A percentile compares a stretch with the other conserved stretches of the same genome.
Evolutionary conservation across 257 asterid species (phyloP).

Genomic region (Phtheirospermum japonicum): DNA sequence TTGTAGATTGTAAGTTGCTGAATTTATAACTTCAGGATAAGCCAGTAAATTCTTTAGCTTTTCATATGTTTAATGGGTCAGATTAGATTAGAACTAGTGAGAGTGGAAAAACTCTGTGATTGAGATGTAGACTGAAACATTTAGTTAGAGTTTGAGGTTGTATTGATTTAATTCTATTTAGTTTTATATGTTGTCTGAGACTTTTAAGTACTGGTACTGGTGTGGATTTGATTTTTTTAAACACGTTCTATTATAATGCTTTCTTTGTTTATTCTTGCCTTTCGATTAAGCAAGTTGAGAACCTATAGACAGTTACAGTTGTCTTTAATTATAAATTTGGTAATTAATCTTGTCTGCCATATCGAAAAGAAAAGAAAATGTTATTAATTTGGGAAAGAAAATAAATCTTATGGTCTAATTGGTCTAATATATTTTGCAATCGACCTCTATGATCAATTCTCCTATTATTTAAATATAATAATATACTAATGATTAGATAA

Average conservation of each 20-base stretch:
- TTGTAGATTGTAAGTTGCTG: constrained; percentile 12
- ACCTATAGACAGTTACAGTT: not conserved
- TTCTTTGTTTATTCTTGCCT: too few species aligned
- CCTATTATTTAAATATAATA: too few species aligned
- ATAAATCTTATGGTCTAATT: too few species aligned
- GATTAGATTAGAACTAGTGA: not conserved
- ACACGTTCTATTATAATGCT: too few species aligned
- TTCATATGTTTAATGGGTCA: not conserved
- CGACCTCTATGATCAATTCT: too few species aligned
- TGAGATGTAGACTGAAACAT: constrained; percentile 13
- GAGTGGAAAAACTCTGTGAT: constrained; percentile 12
- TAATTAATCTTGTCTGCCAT: not conserved
- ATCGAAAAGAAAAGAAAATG: too few species aligned
- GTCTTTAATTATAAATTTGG: constrained; percentile 10
- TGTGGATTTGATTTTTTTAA: constrained; percentile 8
- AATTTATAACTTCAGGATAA: not conserved
- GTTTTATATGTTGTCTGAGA: not conserved
- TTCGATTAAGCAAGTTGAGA: not conserved
- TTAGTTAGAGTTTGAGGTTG: too few species aligned
- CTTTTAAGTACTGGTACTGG: not conserved
- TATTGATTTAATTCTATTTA: not conserved
- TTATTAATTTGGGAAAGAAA: too few species aligned
- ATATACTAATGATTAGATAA: too few species aligned
- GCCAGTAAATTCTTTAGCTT: not conserved
- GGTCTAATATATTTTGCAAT: too few species aligned